Conservation (phyloP, 208 protist genomes). For the Leishmania braziliensis region DNA sequence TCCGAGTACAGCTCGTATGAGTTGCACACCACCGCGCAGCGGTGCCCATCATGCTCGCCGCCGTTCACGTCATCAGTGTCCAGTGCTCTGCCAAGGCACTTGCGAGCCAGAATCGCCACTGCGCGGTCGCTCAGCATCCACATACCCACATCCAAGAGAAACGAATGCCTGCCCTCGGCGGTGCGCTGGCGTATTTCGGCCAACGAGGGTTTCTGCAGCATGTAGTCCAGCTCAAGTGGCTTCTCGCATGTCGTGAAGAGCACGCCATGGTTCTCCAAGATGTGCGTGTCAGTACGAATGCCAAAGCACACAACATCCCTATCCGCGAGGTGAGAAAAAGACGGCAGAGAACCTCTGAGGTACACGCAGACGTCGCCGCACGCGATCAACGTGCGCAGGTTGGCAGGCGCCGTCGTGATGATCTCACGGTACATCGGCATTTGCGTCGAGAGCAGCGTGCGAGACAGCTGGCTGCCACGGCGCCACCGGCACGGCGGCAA, state of each 20-base stretch:
- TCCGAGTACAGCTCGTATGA: slow-evolving; percentile 52
- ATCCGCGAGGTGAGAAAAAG: slow-evolving; percentile 23
- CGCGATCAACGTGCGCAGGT: slow-evolving; percentile 42
- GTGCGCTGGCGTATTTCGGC: slow-evolving; percentile 23
- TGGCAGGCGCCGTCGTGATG: slow-evolving; percentile 19
- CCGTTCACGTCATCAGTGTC: not conserved
- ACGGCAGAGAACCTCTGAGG: slow-evolving; percentile 7
- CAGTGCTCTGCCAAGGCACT: slow-evolving; percentile 11
- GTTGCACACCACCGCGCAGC: slow-evolving; percentile 14
- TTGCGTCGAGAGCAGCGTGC: slow-evolving; percentile 47
- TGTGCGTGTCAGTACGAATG: slow-evolving; percentile 20
- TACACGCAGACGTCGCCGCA: slow-evolving; percentile 50
- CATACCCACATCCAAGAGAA: slow-evolving; percentile 43
- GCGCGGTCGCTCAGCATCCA: slow-evolving; percentile 61
- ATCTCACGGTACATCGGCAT: slow-evolving; percentile 32
- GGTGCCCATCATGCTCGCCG: not conserved
- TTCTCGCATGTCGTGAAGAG: slow-evolving; percentile 34
- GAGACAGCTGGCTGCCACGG: slow-evolving; percentile 35
- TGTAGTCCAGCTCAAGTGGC: slow-evolving; percentile 38
- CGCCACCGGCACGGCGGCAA: slow-evolving; percentile 37
- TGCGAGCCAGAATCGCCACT: slow-evolving; percentile 33
- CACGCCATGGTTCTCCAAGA: slow-evolving; percentile 42
- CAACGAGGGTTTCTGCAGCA: slow-evolving; percentile 62
- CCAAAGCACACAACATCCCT: slow-evolving; percentile 61
- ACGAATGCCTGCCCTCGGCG: slow-evolving; percentile 14